Evolutionary conservation across 108 stramenopile species (phyloP), one percentile per base, ranked within the genome.

Genomic region (Pelagomonas calceolata): DNA sequence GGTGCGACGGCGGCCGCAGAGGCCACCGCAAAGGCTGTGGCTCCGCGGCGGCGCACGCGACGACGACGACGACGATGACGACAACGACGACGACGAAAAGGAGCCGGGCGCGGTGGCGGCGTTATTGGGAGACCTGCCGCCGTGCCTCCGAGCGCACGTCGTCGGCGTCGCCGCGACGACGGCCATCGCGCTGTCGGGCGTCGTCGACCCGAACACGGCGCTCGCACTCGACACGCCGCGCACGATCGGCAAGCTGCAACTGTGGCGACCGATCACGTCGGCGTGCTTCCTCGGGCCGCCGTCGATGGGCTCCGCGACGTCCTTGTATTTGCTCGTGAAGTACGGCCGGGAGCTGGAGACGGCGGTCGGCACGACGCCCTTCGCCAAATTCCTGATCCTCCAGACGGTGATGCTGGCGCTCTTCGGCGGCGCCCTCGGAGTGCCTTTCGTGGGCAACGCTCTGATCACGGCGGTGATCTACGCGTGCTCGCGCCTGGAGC

Each of bases 391-490:
- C 34, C 34, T 74, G 10, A 14, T 68, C 4, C 31, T 74, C 15
- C 73, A 74, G 66, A 68, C 32, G 18, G 34, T 21, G 34, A 7
- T 74, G 5, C 66, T 74, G 30, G 26, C 73, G 34, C 4, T 51
- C 30, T 10, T 68, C 3, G 73, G 30, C 26, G n/a, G 43, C 31
- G 30, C 66, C 1, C 5, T 68, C 5, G 68, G 73, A 18, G 30
- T 69, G 33, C 73, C 73, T 32, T 68, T 68, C 32, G 10, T 10
- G 14, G 66, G 67, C 16, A 30, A 45, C 32, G 66, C 73, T 3
- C 44, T 74, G 32, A 68, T 74, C 39, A 15, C 73, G 34, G 46
- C 73, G 18, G 34, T 74, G 16, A 60, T 74, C 32, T 64, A 74
- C 67, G 51, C 36, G 18, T 68, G 44, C 35, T 32, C 35, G 36